A percentile compares a stretch with the other conserved stretches of the same genome.
These are phyloP conservation scores for Termitomyces eurrhizus DNA, from an alignment of 768 basidiomycete genomes.

Conservation along the genomic window DNA sequence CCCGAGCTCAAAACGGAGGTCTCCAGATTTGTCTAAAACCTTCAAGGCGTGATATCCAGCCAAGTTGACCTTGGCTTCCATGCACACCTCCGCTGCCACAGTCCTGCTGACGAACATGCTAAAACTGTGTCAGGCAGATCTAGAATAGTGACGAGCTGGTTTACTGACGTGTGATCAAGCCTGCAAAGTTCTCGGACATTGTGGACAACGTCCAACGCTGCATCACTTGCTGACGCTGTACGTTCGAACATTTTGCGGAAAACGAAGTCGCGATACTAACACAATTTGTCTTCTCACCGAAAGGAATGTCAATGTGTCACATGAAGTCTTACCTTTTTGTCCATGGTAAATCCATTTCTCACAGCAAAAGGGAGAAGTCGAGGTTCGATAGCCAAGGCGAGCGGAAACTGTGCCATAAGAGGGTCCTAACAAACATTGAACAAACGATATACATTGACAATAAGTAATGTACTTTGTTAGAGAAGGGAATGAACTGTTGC, in stretches of 20 bases:
- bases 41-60: conserved; percentile 67
- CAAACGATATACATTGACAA: conserved; percentile 9
- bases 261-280: conserved; percentile 79
- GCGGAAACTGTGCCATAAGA: conserved; percentile 72
- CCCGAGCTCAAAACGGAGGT: conserved; percentile 67
- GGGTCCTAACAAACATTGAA: conserved; percentile 50
- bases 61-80: conserved; percentile 74
- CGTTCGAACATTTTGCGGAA: conserved; percentile 85
- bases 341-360: conserved; percentile 75
- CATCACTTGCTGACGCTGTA: conserved; percentile 42
- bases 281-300: background rate
- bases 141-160: conserved; percentile 2
- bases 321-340: conserved; percentile 52
- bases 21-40: conserved; percentile 57
- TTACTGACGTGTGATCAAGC: conserved; percentile 59
- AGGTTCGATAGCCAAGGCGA: conserved; percentile 75
- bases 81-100: conserved; percentile 79
- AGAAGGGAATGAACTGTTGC: conserved; percentile 73
- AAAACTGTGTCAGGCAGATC: conserved; percentile 9
- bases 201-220: conserved; percentile 55
- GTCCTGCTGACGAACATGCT: conserved; percentile 84
- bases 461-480: conserved; percentile 48
- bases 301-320: background rate
- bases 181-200: conserved; percentile 72
- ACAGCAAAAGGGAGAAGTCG: conserved; percentile 67